Percentiles rank a stretch among this genome's conserved stretches.
phyloP scores from a whole-genome alignment of 1,284 basidiomycete species.

The Puccinia polysora region DNA sequence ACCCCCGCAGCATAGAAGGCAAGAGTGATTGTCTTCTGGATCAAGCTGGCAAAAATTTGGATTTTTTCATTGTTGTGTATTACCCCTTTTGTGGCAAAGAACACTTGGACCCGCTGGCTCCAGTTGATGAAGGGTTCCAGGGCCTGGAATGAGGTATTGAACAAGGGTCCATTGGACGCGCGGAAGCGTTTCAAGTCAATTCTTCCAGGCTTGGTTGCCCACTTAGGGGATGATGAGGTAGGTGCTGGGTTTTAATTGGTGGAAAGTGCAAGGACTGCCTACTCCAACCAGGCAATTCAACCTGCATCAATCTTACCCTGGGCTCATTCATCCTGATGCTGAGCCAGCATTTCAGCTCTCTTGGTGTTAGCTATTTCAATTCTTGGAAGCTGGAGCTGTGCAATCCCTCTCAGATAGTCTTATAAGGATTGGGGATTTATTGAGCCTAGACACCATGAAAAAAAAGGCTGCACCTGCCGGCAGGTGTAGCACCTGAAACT shows the following conservation, averaged over 20 bases:
- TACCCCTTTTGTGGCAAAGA: conserved; percentile 5
- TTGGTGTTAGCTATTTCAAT: background rate
- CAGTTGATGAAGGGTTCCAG: conserved; percentile 18
- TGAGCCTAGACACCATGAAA: no score
- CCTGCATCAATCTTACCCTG: background rate
- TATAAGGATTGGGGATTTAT: no score
- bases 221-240: background rate
- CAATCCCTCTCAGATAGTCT: background rate
- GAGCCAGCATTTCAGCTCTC: background rate
- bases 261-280: background rate
- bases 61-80: background rate
- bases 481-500: no score
- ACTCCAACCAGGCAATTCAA: background rate
- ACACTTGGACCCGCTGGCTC: background rate
- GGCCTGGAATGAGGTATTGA: background rate
- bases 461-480: no score
- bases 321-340: no score
- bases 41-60: background rate
- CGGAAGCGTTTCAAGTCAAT: background rate
- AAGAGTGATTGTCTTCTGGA: background rate
- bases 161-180: background rate
- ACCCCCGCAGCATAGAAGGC: conserved; percentile 24
- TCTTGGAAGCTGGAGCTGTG: background rate
- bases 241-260: background rate
- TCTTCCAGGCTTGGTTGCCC: background rate